Evolutionary conservation across 768 basidiomycete species (phyloP).

Genomic region (Mycena floridula): DNA sequence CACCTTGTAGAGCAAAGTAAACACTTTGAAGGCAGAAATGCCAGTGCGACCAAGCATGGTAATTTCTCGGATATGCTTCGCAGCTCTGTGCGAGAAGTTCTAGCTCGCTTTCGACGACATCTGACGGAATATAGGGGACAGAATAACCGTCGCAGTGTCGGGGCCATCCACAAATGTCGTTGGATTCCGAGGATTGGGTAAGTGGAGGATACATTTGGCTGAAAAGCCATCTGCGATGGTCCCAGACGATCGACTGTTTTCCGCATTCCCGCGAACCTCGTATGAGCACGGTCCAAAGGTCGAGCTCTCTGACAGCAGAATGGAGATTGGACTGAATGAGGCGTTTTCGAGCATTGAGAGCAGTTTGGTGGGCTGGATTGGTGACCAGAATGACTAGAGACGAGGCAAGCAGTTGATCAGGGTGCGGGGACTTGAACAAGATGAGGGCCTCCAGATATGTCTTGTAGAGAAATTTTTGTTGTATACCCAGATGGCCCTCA

Average conservation of each 20-base stretch:
- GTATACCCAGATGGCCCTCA: slow-evolving; percentile 60
- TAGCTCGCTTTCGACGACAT: slow-evolving; percentile 41
- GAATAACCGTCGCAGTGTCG: slow-evolving; percentile 7
- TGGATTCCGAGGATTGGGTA: slow-evolving; percentile 11
- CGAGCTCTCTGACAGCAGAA: slow-evolving; percentile 40
- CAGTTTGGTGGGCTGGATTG: slow-evolving; percentile 68
- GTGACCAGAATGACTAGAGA: slow-evolving; percentile 51
- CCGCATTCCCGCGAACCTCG: slow-evolving; percentile 47
- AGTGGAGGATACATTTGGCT: slow-evolving; percentile 20
- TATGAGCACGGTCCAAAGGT: slow-evolving; percentile 37
- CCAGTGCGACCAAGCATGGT: slow-evolving; percentile 69
- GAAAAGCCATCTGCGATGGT: slow-evolving; percentile 65
- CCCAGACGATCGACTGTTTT: slow-evolving; percentile 67
- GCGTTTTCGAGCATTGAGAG: slow-evolving; percentile 53
- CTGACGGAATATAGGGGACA: slow-evolving; percentile 27
- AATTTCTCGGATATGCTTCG: slow-evolving; percentile 64
- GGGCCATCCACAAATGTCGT: not conserved
- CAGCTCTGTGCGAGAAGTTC: slow-evolving; percentile 41
- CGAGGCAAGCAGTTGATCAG: slow-evolving; percentile 20
- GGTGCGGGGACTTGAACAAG: not conserved
- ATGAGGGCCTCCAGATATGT: slow-evolving; percentile 43
- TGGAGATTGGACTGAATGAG: slow-evolving; percentile 35
- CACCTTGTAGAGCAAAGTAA: slow-evolving; percentile 12
- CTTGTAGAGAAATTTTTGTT: slow-evolving; percentile 47
- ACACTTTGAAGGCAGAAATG: slow-evolving; percentile 37